These are phyloP conservation scores for Emydomyces testavorans DNA, from an alignment of 2,329 filamentous ascomycete species.

Conservation along the genomic window DNA sequence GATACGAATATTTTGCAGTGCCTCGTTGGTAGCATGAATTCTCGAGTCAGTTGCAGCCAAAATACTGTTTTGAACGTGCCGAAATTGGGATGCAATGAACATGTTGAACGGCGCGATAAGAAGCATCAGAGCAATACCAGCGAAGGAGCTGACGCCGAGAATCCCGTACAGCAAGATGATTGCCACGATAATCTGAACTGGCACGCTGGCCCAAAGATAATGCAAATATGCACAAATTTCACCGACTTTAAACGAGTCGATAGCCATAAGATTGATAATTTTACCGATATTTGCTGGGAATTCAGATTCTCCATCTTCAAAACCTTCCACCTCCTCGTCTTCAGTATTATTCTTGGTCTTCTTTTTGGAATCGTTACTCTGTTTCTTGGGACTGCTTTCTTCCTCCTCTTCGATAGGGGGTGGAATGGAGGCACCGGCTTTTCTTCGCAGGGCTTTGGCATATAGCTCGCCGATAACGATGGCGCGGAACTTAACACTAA, in stretches of 20 bases:
- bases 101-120: conserved; percentile 85
- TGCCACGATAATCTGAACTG: conserved; percentile 74
- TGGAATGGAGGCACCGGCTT: conserved; percentile 64
- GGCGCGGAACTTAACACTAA: conserved; percentile 83
- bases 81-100: conserved; percentile 73
- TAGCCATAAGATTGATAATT: conserved; percentile 99
- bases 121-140: conserved; percentile 81
- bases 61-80: conserved; percentile 76
- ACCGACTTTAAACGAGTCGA: conserved; percentile 96
- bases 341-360: conserved; percentile 22
- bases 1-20: conserved; percentile 92
- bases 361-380: conserved; percentile 24
- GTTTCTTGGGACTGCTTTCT: conserved; percentile 46
- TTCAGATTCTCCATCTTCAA: conserved; percentile 34
- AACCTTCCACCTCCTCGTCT: conserved; percentile 27
- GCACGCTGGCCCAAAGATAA: conserved; percentile 85
- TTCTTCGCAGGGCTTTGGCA: conserved; percentile 82
- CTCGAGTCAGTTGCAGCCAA: conserved; percentile 88
- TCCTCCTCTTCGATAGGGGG: conserved; percentile 26
- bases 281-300: conserved; percentile 85
- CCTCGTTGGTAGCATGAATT: conserved; percentile 93
- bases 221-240: conserved; percentile 92
- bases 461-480: conserved; percentile 98
- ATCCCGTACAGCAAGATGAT: conserved; percentile 76
- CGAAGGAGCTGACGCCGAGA: conserved; percentile 84